Conservation (phyloP, 2,329 filamentous ascomycete genomes). For the Cladosporium sp. region DNA sequence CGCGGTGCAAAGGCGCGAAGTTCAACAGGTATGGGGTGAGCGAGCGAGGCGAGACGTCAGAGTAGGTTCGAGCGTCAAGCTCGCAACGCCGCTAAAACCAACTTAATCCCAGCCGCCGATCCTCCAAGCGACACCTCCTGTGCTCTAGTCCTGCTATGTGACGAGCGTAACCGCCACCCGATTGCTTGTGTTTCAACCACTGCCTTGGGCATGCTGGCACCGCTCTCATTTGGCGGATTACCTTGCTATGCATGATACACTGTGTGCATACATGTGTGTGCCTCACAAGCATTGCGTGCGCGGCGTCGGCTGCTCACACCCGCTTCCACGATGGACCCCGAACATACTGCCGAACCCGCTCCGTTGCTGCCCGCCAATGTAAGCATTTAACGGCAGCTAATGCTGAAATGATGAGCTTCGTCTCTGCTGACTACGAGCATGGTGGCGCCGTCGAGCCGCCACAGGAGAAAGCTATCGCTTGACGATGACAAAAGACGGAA, state of each 20-base stretch:
- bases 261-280: no score
- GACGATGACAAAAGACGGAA: no score
- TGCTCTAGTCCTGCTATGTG: background rate
- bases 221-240: background rate
- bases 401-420: background rate
- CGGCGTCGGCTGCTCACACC: background rate
- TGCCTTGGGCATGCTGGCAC: background rate
- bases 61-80: background rate
- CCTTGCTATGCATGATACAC: no score
- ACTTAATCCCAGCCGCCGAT: background rate
- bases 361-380: slow-evolving; percentile 3
- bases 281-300: no score
- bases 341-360: background rate
- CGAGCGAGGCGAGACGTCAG: background rate
- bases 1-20: background rate
- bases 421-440: background rate
- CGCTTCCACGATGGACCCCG: background rate
- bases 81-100: background rate
- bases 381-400: background rate
- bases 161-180: slow-evolving; percentile 1
- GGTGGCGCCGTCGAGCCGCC: background rate
- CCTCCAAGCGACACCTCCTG: background rate
- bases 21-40: background rate
- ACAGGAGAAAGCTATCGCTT: background rate
- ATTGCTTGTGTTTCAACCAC: background rate